Evolutionary conservation across 1,139 yeast species (phyloP), one percentile per base, ranked within the genome.

Genomic region (Scheffersomyces illinoinensis): DNA sequence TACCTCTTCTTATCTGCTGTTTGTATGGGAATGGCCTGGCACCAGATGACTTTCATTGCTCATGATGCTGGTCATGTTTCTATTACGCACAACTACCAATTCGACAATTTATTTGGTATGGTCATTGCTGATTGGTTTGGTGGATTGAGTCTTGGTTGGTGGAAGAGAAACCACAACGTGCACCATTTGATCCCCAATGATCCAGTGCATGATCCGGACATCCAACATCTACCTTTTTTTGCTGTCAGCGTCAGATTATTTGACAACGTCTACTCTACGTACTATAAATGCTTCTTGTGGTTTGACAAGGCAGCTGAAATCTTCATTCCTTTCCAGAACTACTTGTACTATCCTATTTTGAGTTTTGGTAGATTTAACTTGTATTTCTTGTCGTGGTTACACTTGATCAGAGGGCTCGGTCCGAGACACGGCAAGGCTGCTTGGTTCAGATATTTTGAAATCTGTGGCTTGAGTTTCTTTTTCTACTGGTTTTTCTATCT

Each of bases 141-240:
- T n/a, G 97, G 97, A 0, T 78, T 92, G 56, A 90, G 97, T 56
- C 72, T 91, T 49, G 97, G 97, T 1, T 92, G 97, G 97, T 92
- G 97, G 97, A 93, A 92, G 68, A 81, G 95, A 56, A 92, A 90
- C 72, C 97, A 92, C 73, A 92, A 92, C 71, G 96, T 92, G 23
- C 97, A 93, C 71, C 97, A 92, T 73, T 76, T 92, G 58, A 83
- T 92, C 57, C 90, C 97, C 18, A 92, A 92, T 72, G 97, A 92
- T 68, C 97, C 97, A 0, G 89, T 89, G 1, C 97, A 92, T 71
- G 97, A 93, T 69, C 97, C 97, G 0, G 97, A 92, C 75, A 93
- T 92, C 69, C 97, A 93, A 73, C 97, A 92, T 74, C 74, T 92
- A 63, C 97, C 97, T 1, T 92, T 92, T 68, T 92, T 92, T 71